A percentile compares a stretch with the other conserved stretches of the same genome.
Conservation (phyloP, 345 rosid genomes). For the Eucalyptus rudis region DNA sequence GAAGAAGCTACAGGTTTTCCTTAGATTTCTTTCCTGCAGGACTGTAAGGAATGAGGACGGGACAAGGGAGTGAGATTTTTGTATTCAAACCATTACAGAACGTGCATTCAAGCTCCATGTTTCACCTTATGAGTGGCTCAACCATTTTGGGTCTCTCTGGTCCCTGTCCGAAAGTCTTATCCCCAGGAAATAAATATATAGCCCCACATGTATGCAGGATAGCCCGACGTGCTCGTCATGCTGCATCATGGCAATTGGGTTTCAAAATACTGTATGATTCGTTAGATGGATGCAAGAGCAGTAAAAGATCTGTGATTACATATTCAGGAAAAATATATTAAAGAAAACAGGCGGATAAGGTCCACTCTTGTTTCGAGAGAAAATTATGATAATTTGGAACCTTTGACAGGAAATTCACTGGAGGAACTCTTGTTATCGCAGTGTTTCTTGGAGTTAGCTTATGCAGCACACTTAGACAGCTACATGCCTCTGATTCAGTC, state of each 20-base stretch:
- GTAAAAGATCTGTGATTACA: background rate
- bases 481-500: background rate
- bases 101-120: background rate
- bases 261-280: background rate
- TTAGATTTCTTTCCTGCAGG: background rate
- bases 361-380: background rate
- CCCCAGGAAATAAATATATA: background rate
- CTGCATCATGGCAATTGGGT: background rate
- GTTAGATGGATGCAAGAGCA: background rate
- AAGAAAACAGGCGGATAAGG: background rate
- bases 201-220: background rate
- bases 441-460: background rate
- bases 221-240: background rate
- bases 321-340: background rate
- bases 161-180: background rate
- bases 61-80: background rate
- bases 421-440: background rate
- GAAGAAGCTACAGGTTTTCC: background rate
- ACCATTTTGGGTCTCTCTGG: background rate
- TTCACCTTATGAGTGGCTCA: background rate
- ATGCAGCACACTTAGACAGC: background rate
- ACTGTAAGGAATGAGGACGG: background rate
- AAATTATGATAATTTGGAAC: background rate
- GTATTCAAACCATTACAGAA: background rate
- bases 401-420: background rate